These are phyloP conservation scores for Phytopythium aichiense DNA, from an alignment of 352 stramenopile genomes.

Conservation along the genomic window DNA sequence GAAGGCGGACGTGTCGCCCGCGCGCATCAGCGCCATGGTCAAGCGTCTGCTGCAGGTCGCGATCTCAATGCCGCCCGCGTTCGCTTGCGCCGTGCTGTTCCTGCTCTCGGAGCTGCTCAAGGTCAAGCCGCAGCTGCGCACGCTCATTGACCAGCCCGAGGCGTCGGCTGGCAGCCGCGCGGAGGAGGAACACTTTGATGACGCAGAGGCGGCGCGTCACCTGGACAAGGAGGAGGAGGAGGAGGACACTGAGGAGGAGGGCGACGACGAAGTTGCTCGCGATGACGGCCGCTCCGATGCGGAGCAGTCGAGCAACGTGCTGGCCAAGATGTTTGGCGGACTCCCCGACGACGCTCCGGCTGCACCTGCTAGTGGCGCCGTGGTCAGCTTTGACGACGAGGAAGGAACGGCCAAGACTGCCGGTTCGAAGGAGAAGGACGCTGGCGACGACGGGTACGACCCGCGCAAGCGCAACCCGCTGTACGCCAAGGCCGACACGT, in stretches of 20 bases:
- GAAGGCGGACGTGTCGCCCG: slow-evolving; percentile 89
- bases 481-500: slow-evolving; percentile 62
- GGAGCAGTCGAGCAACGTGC: slow-evolving; percentile 45
- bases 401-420: slow-evolving; percentile 3
- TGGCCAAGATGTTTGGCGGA: slow-evolving; percentile 65
- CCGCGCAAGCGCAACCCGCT: slow-evolving; percentile 85
- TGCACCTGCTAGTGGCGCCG: slow-evolving; percentile 5
- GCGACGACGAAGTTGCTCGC: slow-evolving; percentile 19
- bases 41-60: slow-evolving; percentile 92
- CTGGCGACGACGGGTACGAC: slow-evolving; percentile 58
- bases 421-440: slow-evolving; percentile 11
- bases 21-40: slow-evolving; percentile 88
- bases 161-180: slow-evolving; percentile 7
- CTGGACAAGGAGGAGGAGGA: slow-evolving; percentile 41
- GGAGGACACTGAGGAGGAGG: slow-evolving; percentile 38
- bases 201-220: slow-evolving; percentile 28
- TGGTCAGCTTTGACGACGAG: slow-evolving; percentile 41
- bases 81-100: slow-evolving; percentile 93
- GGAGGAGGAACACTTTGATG: slow-evolving; percentile 60
- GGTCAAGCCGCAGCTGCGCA: slow-evolving; percentile 70
- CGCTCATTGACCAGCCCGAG: slow-evolving; percentile 67
- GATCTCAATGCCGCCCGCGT: slow-evolving; percentile 75
- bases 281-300: slow-evolving; percentile 48
- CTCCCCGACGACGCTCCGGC: slow-evolving; percentile 11
- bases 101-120: slow-evolving; percentile 94